Conservation (phyloP, 371 early-diverging fungal genomes). For the Mucor velutinosus region DNA sequence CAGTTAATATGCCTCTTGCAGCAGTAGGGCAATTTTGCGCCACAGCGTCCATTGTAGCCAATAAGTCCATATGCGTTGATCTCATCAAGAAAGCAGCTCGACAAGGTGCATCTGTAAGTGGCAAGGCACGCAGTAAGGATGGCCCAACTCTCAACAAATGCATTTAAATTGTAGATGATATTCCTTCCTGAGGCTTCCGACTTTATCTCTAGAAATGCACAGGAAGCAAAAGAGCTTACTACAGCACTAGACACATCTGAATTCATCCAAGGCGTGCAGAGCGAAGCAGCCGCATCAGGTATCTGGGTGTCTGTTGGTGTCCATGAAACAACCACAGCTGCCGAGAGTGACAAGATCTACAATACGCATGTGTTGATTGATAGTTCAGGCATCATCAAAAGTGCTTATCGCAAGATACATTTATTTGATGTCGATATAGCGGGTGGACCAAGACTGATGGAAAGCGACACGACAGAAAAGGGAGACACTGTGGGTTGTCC, state of each 20-base stretch:
- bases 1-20: conserved; percentile 11
- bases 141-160: neutral
- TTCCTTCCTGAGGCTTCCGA: conserved; percentile 88
- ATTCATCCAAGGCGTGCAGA: conserved; percentile 62
- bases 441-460: conserved; percentile 65
- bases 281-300: conserved; percentile 54
- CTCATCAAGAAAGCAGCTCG: conserved; percentile 59
- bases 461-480: conserved; percentile 60
- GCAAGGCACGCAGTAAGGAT: neutral
- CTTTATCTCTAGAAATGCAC: conserved; percentile 65
- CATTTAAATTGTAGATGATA: conserved; percentile 53
- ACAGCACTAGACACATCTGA: conserved; percentile 39
- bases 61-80: conserved; percentile 51
- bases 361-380: conserved; percentile 77
- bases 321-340: conserved; percentile 49
- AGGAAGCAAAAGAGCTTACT: conserved; percentile 54
- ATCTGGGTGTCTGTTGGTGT: conserved; percentile 83
- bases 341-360: conserved; percentile 33
- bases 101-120: conserved; percentile 53
- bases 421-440: conserved; percentile 76
- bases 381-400: conserved; percentile 57
- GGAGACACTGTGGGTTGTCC: conserved; percentile 60
- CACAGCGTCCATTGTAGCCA: conserved; percentile 48
- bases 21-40: conserved; percentile 72
- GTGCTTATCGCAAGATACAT: conserved; percentile 78